Percentiles rank a stretch among this genome's conserved stretches.
These are phyloP conservation scores for Neonectria ditissima DNA, from an alignment of 2,329 filamentous ascomycete genomes.

Conservation along the genomic window DNA sequence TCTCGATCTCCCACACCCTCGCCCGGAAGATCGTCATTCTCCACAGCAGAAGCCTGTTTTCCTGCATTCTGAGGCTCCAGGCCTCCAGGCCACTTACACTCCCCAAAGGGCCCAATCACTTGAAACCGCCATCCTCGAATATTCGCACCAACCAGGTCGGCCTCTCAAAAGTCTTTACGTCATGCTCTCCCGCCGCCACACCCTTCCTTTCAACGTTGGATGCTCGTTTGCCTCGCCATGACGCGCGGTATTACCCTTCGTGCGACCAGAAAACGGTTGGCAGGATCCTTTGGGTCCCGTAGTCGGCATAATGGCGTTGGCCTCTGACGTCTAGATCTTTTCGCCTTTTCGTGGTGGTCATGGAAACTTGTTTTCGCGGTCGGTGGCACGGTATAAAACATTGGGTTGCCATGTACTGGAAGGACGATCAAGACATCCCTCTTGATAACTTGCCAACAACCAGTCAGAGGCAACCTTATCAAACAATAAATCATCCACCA, in stretches of 20 bases:
- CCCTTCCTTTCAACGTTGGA: conserved; percentile 29
- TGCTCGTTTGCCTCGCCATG: conserved; percentile 37
- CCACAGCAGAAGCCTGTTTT: conserved; percentile 27
- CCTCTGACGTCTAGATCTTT: conserved; percentile 41
- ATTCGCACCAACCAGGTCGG: not conserved
- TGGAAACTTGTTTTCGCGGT: conserved; percentile 10
- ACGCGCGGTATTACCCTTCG: conserved; percentile 42
- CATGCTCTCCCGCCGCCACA: conserved; percentile 42
- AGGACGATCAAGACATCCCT: not conserved
- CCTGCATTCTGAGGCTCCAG: conserved; percentile 6
- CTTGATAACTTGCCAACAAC: not conserved
- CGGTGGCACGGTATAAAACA: conserved; percentile 4
- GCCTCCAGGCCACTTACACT: conserved; percentile 2
- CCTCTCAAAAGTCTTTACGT: conserved; percentile 34
- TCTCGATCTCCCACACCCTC: conserved; percentile 25
- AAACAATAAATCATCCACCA: conserved; percentile 11
- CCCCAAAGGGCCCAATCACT: conserved; percentile 11
- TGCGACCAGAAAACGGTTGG: conserved; percentile 33
- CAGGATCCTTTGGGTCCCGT: conserved; percentile 30
- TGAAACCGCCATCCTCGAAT: not conserved
- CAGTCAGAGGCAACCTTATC: not conserved
- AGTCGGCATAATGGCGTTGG: conserved; percentile 31
- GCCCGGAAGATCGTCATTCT: conserved; percentile 2
- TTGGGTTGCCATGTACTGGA: not conserved
- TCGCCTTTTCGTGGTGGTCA: not conserved